These are phyloP conservation scores for Trichoderma parareesei DNA, from an alignment of 495 filamentous ascomycete genomes.

Conservation along the genomic window DNA sequence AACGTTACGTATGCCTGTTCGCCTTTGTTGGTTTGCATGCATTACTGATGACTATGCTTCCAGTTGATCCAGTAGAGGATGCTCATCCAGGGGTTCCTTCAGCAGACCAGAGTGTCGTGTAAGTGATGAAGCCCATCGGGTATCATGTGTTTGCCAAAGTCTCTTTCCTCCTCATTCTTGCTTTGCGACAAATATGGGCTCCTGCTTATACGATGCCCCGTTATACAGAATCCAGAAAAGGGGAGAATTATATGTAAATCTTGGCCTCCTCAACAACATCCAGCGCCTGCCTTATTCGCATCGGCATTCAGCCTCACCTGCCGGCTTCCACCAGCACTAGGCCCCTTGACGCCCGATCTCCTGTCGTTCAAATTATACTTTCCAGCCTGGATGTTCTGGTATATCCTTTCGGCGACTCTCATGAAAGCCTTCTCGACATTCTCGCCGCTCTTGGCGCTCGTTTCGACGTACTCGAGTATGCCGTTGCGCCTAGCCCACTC, in stretches of 20 bases:
- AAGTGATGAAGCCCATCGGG: slow-evolving; percentile 9
- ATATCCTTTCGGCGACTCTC: slow-evolving; percentile 87
- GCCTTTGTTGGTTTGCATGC: not conserved
- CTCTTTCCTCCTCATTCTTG: slow-evolving; percentile 8
- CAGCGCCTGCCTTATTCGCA: slow-evolving; percentile 23
- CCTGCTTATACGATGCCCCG: not conserved
- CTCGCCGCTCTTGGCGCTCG: slow-evolving; percentile 88
- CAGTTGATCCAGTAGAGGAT: not conserved
- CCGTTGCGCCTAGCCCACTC: slow-evolving; percentile 80
- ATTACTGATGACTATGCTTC: not conserved
- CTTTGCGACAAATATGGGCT: too few relatives aligned
- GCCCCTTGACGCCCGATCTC: slow-evolving; percentile 79
- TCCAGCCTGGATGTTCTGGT: slow-evolving; percentile 87
- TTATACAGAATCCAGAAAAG: not conserved
- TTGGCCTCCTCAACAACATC: slow-evolving; percentile 21
- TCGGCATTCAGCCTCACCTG: slow-evolving; percentile 32
- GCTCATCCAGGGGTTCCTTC: not conserved
- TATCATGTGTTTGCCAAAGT: not conserved
- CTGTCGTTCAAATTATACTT: slow-evolving; percentile 92
- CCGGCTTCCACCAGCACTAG: slow-evolving; percentile 43
- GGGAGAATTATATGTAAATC: not conserved
- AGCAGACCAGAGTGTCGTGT: not conserved
- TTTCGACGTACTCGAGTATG: slow-evolving; percentile 86
- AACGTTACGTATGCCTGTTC: not conserved
- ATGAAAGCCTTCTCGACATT: slow-evolving; percentile 89